Evolutionary conservation across 495 filamentous ascomycete genomes (phyloP).

Genomic region (Choiromyces venosus): DNA sequence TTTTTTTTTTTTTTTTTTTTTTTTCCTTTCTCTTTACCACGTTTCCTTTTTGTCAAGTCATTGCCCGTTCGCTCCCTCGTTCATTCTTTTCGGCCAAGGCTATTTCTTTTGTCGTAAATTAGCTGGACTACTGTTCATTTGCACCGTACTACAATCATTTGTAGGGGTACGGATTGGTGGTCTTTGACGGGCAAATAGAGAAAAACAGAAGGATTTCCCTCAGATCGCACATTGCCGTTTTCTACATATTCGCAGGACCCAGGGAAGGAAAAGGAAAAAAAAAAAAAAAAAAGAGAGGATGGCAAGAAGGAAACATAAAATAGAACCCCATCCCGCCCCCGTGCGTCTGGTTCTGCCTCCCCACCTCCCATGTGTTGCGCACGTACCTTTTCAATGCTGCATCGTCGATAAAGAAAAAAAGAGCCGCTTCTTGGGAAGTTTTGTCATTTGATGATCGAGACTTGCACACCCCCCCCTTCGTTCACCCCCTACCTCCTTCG

Average conservation of each 20-base stretch:
- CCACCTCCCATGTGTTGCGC: constrained; percentile 31
- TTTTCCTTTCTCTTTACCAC: constrained; percentile 1
- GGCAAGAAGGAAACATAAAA: constrained; percentile 32
- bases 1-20: constrained; percentile 22
- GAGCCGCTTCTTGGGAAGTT: constrained; percentile 36
- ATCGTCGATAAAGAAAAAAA: constrained; percentile 24
- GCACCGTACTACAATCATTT: background rate
- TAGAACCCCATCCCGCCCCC: constrained; percentile 29
- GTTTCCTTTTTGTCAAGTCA: background rate
- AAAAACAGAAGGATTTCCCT: background rate
- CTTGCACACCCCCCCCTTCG: constrained; percentile 22
- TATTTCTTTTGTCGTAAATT: background rate
- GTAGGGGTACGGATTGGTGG: background rate
- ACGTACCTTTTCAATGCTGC: constrained; percentile 37
- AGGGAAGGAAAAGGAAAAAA: background rate
- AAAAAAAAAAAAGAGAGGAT: background rate
- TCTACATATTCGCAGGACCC: background rate
- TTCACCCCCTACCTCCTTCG: background rate
- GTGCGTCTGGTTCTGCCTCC: constrained; percentile 20
- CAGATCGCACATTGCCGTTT: background rate
- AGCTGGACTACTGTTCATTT: background rate
- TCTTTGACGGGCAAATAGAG: background rate
- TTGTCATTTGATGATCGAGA: constrained; percentile 36
- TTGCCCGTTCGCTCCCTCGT: background rate
- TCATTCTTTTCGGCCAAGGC: background rate